These are phyloP conservation scores for Claviceps citrina DNA, from an alignment of 2,329 filamentous ascomycete genomes.

Conservation along the genomic window DNA sequence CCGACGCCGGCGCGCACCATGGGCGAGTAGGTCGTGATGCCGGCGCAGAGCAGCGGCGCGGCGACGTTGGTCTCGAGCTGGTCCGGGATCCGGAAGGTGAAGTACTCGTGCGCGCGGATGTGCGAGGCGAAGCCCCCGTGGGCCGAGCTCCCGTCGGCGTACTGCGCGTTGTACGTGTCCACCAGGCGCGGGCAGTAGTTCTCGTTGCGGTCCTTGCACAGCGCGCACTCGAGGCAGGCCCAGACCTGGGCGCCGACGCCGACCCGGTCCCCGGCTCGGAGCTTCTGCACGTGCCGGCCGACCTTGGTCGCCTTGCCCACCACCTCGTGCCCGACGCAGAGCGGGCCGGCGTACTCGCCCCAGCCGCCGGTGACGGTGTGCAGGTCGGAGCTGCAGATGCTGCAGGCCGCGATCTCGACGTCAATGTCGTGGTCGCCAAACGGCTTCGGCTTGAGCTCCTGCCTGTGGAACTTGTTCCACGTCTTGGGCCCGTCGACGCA, in stretches of 20 bases:
- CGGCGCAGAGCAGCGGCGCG: constrained; percentile 63
- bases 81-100: constrained; percentile 45
- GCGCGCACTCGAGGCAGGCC: constrained; percentile 36
- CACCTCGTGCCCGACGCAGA: constrained; percentile 44
- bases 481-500: constrained; percentile 26
- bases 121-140: constrained; percentile 49
- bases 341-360: constrained; percentile 30
- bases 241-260: constrained; percentile 46
- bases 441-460: constrained; percentile 22
- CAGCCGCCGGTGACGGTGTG: constrained; percentile 43
- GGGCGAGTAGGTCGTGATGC: constrained; percentile 58
- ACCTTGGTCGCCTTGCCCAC: constrained; percentile 38
- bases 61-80: constrained; percentile 30
- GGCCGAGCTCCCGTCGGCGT: constrained; percentile 41
- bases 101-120: constrained; percentile 38
- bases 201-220: constrained; percentile 33
- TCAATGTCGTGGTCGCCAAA: constrained; percentile 34
- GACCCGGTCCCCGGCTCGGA: constrained; percentile 48
- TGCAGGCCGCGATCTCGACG: constrained; percentile 56
- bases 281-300: constrained; percentile 27
- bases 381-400: constrained; percentile 46
- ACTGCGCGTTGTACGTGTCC: constrained; percentile 43
- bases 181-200: constrained; percentile 33
- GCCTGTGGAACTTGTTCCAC: constrained; percentile 26
- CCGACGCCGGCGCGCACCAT: constrained; percentile 51